phyloP scores from a whole-genome alignment of 768 basidiomycete genomes.

The Leccinum longicurvipes region DNA sequence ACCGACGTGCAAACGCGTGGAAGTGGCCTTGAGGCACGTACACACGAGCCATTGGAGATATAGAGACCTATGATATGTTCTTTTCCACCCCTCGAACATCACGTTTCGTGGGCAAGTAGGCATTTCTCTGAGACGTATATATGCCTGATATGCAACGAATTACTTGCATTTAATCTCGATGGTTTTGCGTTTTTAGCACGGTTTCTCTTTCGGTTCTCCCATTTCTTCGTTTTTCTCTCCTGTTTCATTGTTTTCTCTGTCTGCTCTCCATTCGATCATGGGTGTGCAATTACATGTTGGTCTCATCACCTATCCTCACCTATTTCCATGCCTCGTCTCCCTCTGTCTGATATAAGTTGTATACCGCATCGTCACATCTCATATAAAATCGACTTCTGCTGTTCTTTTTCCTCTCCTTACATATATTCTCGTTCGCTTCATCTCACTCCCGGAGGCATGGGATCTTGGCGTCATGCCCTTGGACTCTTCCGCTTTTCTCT shows the following conservation, averaged over 20 bases:
- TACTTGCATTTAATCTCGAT: constrained; percentile 23
- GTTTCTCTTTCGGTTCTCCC: background rate
- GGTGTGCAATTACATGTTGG: constrained; percentile 10
- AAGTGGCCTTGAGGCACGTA: constrained; percentile 73
- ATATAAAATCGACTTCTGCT: constrained; percentile 13
- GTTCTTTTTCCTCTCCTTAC: background rate
- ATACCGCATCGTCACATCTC: constrained; percentile 24
- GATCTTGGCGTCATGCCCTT: too few species aligned
- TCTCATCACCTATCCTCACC: constrained; percentile 4
- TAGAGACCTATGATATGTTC: constrained; percentile 32
- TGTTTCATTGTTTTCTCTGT: too few species aligned
- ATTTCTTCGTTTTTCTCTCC: background rate
- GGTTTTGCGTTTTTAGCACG: constrained; percentile 10
- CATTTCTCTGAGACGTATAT: constrained; percentile 20
- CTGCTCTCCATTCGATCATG: constrained; percentile 19
- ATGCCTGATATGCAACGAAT: constrained; percentile 23
- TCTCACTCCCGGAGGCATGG: background rate
- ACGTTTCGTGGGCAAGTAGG: constrained; percentile 19
- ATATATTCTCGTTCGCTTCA: constrained; percentile 1
- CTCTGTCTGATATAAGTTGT: constrained; percentile 21
- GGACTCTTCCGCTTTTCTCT: background rate
- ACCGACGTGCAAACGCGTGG: constrained; percentile 48
- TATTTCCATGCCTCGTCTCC: background rate
- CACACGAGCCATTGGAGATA: constrained; percentile 85
- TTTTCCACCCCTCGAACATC: background rate